Base-by-base conservation (phyloP, 1,284 basidiomycete genomes). In the Malassezia brasiliensis region DNA sequence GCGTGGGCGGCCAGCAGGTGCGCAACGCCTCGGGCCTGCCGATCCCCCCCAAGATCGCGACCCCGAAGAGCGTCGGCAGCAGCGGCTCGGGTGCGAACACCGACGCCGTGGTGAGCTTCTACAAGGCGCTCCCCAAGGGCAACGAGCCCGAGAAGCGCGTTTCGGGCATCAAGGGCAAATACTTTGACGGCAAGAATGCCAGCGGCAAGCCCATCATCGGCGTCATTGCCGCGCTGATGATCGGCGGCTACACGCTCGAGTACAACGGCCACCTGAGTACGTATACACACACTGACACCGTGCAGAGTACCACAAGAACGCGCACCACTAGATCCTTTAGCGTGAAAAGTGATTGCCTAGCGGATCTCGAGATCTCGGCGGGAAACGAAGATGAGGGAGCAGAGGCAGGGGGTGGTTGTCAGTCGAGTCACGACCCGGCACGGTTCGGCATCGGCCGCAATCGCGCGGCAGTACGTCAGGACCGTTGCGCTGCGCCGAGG, bases 41-140 rank as follows among this genome's bases (percentile, higher is more conserved):
- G 61, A 84, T 94, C 68, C 90, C 90, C 42, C 90, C 90, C 52
- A 96, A 96, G 80, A 86, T 96, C 73, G 90, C 90, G 52, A 88
- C 90, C 20, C 90, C 90, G 4, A 81, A 83, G 56, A 83, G 87
- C 67, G 84, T 93, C 61, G 87, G 90, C 77, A 74, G 86, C 76
- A 83, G 85, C 59, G 89, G 88, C 63, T 82, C 83, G 56, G 86
- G 85, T 53, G 83, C 82, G 51, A 84, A 86, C 65, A 86, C 93
- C 54, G 80, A 83, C 56, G 83, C 84, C 37, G 85, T 94, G 73
- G 88, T 94, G 63, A 83, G 86, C 72, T 94, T 94, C 78, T 96
- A 96, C 81, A 90, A 87, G 65, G 88, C 87, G 76, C 81, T 96
- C 47, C 90, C 90, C 65, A 81, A 80, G 72, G 79, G 79, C 47